phyloP scores from a whole-genome alignment of 2,329 filamentous ascomycete genomes.

The Colletotrichum nymphaeae region DNA sequence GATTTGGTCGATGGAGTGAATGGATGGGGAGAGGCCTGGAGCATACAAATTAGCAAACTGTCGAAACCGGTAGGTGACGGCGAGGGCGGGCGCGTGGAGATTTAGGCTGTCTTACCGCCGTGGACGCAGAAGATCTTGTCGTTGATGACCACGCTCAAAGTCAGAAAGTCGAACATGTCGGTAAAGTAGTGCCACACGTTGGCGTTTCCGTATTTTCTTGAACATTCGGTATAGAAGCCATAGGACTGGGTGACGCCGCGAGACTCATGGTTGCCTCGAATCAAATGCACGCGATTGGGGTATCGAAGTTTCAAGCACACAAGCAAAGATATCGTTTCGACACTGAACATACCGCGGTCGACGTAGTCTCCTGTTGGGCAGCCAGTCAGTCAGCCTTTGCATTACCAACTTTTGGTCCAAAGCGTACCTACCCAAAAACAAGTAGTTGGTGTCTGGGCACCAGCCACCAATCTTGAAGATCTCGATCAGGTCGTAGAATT shows the following conservation, averaged over 20 bases:
- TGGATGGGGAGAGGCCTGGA: constrained; percentile 82
- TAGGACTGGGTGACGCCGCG: constrained; percentile 98
- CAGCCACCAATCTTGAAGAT: constrained; percentile 98
- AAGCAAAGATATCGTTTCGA: constrained; percentile 97
- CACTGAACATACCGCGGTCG: constrained; percentile 97
- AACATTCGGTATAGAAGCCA: constrained; percentile 98
- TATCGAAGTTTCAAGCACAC: constrained; percentile 98
- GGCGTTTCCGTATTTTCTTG: constrained; percentile 96
- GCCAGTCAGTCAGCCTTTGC: constrained; percentile 19
- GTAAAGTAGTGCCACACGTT: constrained; percentile 99
- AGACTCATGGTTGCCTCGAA: constrained; percentile 97
- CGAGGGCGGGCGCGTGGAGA: too few species aligned
- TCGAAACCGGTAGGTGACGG: background rate
- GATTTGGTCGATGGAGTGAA: constrained; percentile 99
- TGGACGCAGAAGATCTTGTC: constrained; percentile 99
- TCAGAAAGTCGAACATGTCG: constrained; percentile 99
- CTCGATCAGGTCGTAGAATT: constrained; percentile 99
- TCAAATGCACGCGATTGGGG: constrained; percentile 93
- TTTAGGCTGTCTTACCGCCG: constrained; percentile 67
- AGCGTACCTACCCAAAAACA: constrained; percentile 90
- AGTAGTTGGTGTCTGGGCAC: constrained; percentile 97
- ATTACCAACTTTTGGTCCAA: background rate
- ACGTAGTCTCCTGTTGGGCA: constrained; percentile 85
- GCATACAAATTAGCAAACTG: background rate
- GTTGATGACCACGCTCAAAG: constrained; percentile 96